These are phyloP conservation scores for Aspergillus brunneoviolaceus DNA, from an alignment of 2,329 filamentous ascomycete species.

Conservation along the genomic window DNA sequence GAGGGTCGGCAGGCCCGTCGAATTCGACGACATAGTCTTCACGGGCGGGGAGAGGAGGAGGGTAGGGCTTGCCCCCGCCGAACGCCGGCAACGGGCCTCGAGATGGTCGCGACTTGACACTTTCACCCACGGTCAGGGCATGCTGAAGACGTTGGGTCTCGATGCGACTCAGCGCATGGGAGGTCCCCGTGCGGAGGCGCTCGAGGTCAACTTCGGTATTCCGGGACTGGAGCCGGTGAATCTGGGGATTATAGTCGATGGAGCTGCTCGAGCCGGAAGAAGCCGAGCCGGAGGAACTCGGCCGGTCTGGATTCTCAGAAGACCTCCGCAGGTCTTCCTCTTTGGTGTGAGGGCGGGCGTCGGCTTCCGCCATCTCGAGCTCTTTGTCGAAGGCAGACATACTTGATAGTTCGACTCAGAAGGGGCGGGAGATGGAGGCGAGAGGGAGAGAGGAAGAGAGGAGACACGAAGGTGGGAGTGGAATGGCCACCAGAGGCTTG, in stretches of 20 bases:
- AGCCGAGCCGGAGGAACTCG: constrained; percentile 1
- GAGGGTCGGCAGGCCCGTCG: constrained; percentile 50
- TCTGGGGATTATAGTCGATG: constrained; percentile 26
- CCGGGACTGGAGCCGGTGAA: constrained; percentile 30
- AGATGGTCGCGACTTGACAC: constrained; percentile 26
- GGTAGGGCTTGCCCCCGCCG: constrained; percentile 50
- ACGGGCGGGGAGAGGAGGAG: constrained; percentile 50
- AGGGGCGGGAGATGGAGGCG: background rate
- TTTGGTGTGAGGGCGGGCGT: constrained; percentile 1
- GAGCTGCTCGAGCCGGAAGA: constrained; percentile 29
- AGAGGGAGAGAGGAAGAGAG: background rate
- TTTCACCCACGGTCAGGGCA: constrained; percentile 38
- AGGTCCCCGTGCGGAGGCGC: constrained; percentile 25
- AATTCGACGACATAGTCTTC: constrained; percentile 59
- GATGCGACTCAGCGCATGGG: constrained; percentile 30
- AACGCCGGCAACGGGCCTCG: constrained; percentile 25
- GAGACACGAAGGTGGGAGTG: background rate
- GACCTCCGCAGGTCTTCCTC: background rate
- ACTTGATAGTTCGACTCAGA: background rate
- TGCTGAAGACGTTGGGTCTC: constrained; percentile 38
- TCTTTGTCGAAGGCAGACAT: constrained; percentile 3
- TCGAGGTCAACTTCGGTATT: constrained; percentile 33
- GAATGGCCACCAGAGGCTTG: background rate
- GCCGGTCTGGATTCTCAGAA: constrained; percentile 1
- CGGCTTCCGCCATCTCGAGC: constrained; percentile 4